Percentiles rank a stretch among this genome's conserved stretches.
Evolutionary conservation across 495 filamentous ascomycete species (phyloP).

Genomic region (Thozetella sp.): DNA sequence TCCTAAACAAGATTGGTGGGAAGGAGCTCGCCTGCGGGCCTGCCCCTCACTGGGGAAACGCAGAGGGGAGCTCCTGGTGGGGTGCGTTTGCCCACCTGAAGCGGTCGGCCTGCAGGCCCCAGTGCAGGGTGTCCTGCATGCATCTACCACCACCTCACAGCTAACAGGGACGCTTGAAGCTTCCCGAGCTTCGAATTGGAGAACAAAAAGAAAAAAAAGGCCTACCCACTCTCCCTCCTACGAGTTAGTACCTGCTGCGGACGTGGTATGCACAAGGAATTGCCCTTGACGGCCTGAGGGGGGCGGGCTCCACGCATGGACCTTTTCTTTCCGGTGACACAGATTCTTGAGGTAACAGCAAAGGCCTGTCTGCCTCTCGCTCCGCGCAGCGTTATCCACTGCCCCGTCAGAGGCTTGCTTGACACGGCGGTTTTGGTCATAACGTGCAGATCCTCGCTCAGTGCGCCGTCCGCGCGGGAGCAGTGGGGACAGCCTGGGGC

Average conservation of each 20-base stretch:
- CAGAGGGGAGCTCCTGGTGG: slow-evolving; percentile 3
- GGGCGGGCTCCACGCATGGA: not conserved
- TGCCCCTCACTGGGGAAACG: not conserved
- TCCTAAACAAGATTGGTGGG: not conserved
- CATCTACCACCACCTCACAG: not conserved
- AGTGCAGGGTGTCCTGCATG: too few species aligned
- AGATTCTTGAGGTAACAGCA: slow-evolving; percentile 1
- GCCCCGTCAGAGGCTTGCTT: not conserved
- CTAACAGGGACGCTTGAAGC: not conserved
- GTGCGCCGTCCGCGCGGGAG: not conserved
- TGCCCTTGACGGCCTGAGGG: too few species aligned
- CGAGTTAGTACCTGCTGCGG: too few species aligned
- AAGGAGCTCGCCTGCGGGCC: too few species aligned
- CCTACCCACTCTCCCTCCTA: too few species aligned
- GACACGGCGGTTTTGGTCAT: not conserved
- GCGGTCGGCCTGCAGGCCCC: not conserved
- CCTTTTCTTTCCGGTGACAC: not conserved
- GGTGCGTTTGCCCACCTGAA: not conserved
- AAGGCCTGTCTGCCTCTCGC: not conserved
- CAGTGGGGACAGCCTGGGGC: not conserved
- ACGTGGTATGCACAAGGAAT: too few species aligned
- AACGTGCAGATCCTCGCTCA: too few species aligned
- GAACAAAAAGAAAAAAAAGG: too few species aligned
- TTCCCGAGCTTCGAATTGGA: not conserved
- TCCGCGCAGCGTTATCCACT: not conserved